Conservation (phyloP, 306 rosid genomes). For the Ziziphus jujuba region DNA sequence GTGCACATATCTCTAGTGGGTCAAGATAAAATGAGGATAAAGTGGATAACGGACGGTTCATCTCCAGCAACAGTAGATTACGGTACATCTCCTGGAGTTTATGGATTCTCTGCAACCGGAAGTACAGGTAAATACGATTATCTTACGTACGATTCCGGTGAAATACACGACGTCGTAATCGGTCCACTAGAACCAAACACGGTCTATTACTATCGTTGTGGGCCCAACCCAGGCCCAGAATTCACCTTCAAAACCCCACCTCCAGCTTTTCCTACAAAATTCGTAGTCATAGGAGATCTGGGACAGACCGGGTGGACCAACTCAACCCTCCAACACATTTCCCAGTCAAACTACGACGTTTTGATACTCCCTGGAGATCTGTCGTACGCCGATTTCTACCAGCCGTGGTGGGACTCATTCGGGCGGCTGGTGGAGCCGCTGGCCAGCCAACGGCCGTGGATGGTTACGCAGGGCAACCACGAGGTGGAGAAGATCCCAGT, state of each 20-base stretch:
- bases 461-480: slow-evolving; percentile 89
- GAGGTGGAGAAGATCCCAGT: slow-evolving; percentile 58
- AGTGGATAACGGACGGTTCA: slow-evolving; percentile 62
- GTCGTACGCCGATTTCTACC: slow-evolving; percentile 53
- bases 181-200: slow-evolving; percentile 69
- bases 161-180: slow-evolving; percentile 60
- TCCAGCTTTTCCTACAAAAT: slow-evolving; percentile 59
- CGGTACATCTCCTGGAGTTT: slow-evolving; percentile 46
- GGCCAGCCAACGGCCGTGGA: slow-evolving; percentile 90
- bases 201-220: slow-evolving; percentile 61
- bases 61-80: slow-evolving; percentile 45
- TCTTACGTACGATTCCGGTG: slow-evolving; percentile 35
- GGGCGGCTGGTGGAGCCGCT: slow-evolving; percentile 75
- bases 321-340: slow-evolving; percentile 58
- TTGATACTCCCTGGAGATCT: slow-evolving; percentile 79
- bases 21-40: slow-evolving; percentile 59
- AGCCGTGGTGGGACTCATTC: slow-evolving; percentile 65
- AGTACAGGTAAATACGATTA: slow-evolving; percentile 45
- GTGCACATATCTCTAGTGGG: slow-evolving; percentile 82
- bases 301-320: slow-evolving; percentile 88
- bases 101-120: slow-evolving; percentile 39
- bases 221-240: slow-evolving; percentile 27
- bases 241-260: slow-evolving; percentile 73
- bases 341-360: slow-evolving; percentile 59
- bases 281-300: slow-evolving; percentile 78